Evolutionary conservation across 176 grass and related monocot species (phyloP).

Genomic region (Pontederia crassipes): DNA sequence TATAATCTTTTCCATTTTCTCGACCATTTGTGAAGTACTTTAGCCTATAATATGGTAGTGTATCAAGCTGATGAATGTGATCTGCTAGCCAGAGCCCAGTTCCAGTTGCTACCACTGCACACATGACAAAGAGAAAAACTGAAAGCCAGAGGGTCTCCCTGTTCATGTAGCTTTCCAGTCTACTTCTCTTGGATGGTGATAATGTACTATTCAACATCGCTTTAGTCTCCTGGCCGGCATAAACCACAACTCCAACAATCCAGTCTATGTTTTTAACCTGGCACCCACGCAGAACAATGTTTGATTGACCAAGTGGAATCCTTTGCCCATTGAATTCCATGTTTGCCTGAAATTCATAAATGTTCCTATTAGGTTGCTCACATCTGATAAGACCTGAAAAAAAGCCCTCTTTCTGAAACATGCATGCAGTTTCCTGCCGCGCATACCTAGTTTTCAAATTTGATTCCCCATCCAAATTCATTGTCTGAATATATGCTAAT

Average conservation of each 20-base stretch:
- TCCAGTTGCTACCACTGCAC: constrained; percentile 79
- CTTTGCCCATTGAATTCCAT: not conserved
- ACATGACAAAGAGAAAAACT: constrained; percentile 84
- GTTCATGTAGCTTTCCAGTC: constrained; percentile 93
- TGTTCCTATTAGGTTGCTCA: constrained; percentile 11
- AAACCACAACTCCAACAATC: constrained; percentile 82
- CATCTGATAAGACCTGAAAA: not conserved
- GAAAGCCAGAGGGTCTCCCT: constrained; percentile 97
- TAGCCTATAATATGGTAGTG: constrained; percentile 78
- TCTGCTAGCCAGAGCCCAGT: constrained; percentile 81
- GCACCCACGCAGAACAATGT: constrained; percentile 84
- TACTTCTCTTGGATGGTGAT: constrained; percentile 92
- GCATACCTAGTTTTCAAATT: constrained; percentile 83
- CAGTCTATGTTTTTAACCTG: constrained; percentile 94
- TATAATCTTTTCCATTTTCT: constrained; percentile 80
- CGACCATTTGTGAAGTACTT: constrained; percentile 73
- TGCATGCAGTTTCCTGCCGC: constrained; percentile 54
- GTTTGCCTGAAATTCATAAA: constrained; percentile 5
- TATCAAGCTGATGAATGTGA: constrained; percentile 62
- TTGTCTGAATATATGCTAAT: constrained; percentile 69
- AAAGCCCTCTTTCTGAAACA: not conserved
- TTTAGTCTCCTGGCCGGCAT: constrained; percentile 96
- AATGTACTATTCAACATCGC: constrained; percentile 92
- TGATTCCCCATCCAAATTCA: constrained; percentile 83
- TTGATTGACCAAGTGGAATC: constrained; percentile 31